phyloP scores from a whole-genome alignment of 495 filamentous ascomycete genomes.

The Neurospora sp. region DNA sequence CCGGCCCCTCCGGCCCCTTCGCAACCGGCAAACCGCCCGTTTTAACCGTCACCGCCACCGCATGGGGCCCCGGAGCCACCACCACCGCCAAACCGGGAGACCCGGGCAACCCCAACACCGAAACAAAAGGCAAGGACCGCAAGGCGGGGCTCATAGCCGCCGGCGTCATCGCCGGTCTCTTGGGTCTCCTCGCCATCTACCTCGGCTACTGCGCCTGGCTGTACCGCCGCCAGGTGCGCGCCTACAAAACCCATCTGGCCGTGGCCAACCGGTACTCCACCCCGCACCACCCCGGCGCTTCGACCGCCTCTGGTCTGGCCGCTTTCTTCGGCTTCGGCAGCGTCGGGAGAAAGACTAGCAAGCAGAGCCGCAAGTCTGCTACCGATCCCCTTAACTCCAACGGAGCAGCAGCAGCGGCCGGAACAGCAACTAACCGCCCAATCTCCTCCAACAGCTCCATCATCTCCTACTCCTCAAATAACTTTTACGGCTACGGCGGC shows the following conservation, averaged over 20 bases:
- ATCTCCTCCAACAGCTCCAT: not conserved
- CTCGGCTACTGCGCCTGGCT: conserved; percentile 65
- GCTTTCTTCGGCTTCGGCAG: conserved; percentile 13
- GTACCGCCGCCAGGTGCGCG: conserved; percentile 51
- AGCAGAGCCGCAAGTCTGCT: conserved; percentile 9
- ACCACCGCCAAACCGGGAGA: conserved; percentile 15
- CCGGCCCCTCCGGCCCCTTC: conserved; percentile 58
- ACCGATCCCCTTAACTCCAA: not conserved
- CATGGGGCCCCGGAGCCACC: conserved; percentile 23
- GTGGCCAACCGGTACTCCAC: conserved; percentile 37
- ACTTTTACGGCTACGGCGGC: conserved; percentile 19
- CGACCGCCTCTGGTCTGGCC: conserved; percentile 5
- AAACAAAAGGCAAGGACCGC: conserved; percentile 24
- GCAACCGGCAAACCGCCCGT: conserved; percentile 54
- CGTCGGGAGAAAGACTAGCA: conserved; percentile 3
- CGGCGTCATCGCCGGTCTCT: conserved; percentile 50
- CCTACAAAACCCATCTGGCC: conserved; percentile 54
- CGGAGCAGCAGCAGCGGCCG: conserved; percentile 5
- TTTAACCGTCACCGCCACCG: conserved; percentile 51
- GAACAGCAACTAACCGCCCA: conserved; percentile 1
- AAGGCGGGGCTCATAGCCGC: conserved; percentile 52
- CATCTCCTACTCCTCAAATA: not conserved
- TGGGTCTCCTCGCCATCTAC: conserved; percentile 48
- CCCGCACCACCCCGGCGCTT: conserved; percentile 1
- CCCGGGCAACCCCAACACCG: not conserved